These are phyloP conservation scores for Rhizopogon sp. DNA, from an alignment of 768 basidiomycete species.

Conservation along the genomic window DNA sequence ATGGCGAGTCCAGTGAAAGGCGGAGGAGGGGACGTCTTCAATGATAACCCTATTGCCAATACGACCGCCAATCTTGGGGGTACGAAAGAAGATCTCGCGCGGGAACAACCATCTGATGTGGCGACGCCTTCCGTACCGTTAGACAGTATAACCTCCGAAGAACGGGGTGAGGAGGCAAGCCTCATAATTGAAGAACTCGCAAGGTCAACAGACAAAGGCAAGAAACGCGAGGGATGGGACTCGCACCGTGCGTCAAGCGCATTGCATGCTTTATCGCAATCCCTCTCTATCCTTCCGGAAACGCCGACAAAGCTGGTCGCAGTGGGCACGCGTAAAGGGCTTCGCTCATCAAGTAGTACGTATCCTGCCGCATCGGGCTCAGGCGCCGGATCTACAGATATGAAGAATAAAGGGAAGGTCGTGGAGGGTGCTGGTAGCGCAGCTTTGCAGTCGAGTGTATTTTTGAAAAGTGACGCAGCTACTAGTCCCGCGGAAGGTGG, in stretches of 20 bases:
- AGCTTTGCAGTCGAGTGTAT: neutral
- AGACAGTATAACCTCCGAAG: constrained; percentile 12
- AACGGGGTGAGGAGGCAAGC: constrained; percentile 4
- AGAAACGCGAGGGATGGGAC: constrained; percentile 11
- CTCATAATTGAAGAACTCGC: constrained; percentile 9
- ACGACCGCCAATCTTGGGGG: neutral
- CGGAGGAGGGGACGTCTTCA: constrained; percentile 6
- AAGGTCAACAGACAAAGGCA: constrained; percentile 15
- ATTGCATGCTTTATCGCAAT: constrained; percentile 58
- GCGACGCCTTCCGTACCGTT: constrained; percentile 6
- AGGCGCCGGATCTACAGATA: constrained; percentile 10
- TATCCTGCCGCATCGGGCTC: constrained; percentile 25
- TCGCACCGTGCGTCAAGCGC: constrained; percentile 32
- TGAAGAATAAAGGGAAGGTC: constrained; percentile 1
- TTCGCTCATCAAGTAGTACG: constrained; percentile 38
- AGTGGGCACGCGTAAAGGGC: constrained; percentile 47
- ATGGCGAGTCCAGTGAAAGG: constrained; percentile 44
- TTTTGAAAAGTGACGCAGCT: neutral
- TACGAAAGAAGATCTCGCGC: constrained; percentile 2
- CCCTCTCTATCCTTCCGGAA: constrained; percentile 46
- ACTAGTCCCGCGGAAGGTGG: neutral
- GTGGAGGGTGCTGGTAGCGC: constrained; percentile 18
- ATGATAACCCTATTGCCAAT: neutral
- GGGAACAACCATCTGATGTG: constrained; percentile 1
- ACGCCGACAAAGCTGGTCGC: constrained; percentile 26